Conservation (phyloP, 2,329 filamentous ascomycete genomes). For the Arthrobotrys sphaeroides region DNA sequence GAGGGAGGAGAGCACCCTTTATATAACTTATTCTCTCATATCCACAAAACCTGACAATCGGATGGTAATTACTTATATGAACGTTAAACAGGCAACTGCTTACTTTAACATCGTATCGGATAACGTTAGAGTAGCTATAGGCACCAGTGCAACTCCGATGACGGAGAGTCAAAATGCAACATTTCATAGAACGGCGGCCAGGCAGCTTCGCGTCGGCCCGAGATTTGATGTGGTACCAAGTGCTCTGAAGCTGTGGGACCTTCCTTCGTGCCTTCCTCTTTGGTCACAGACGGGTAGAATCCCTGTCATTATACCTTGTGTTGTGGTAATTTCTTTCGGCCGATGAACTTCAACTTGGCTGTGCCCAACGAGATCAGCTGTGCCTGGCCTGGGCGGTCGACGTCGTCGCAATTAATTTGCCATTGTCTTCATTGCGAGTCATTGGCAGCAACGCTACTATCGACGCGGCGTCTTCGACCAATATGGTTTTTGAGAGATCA, state of each 20-base stretch:
- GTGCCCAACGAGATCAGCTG: too few relatives aligned
- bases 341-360: not conserved
- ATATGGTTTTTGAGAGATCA: too few relatives aligned
- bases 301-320: not conserved
- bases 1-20: too few relatives aligned
- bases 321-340: not conserved
- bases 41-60: not conserved
- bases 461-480: too few relatives aligned
- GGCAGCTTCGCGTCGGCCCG: not conserved
- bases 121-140: conserved; percentile 19
- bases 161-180: conserved; percentile 14
- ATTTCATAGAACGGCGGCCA: not conserved
- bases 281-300: not conserved
- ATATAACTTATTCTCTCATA: not conserved
- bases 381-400: too few relatives aligned
- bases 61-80: too few relatives aligned
- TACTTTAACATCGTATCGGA: not conserved
- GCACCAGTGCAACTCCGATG: conserved; percentile 11
- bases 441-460: too few relatives aligned
- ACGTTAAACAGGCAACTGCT: conserved; percentile 3
- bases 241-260: not conserved
- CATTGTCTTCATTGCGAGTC: too few relatives aligned
- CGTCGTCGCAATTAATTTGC: too few relatives aligned
- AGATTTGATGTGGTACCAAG: not conserved
- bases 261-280: conserved; percentile 5